These are phyloP conservation scores for Hyphopichia wangnamkhiaoensis DNA, from an alignment of 1,139 yeast species.

Conservation along the genomic window DNA sequence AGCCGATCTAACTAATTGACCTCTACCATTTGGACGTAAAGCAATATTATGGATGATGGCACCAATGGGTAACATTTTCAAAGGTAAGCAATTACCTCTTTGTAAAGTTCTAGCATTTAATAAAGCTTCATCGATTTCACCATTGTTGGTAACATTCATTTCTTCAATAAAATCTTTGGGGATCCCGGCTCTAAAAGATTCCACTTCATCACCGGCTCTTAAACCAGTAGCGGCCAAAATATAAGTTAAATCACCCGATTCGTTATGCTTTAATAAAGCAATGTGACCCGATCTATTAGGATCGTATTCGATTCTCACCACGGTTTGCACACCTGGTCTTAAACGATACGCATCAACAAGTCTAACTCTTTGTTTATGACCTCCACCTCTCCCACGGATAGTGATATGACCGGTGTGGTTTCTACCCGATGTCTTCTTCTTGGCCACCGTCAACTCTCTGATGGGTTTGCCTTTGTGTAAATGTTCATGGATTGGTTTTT, in stretches of 20 bases:
- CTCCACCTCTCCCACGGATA: conserved; percentile 96
- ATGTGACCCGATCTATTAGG: conserved; percentile 95
- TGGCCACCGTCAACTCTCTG: conserved; percentile 70
- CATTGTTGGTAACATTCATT: conserved; percentile 64
- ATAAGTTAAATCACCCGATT: conserved; percentile 67
- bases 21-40: conserved; percentile 74
- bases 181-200: conserved; percentile 83
- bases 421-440: conserved; percentile 82
- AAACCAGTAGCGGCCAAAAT: conserved; percentile 91
- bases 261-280: conserved; percentile 73
- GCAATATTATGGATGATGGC: conserved; percentile 89
- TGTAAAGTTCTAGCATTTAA: conserved; percentile 84
- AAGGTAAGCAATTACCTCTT: conserved; percentile 93
- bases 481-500: conserved; percentile 84
- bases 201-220: conserved; percentile 89
- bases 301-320: conserved; percentile 89
- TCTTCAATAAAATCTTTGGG: conserved; percentile 75
- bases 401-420: conserved; percentile 87
- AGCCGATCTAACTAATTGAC: conserved; percentile 88
- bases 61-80: conserved; percentile 91
- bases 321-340: conserved; percentile 72
- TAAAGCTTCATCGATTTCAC: conserved; percentile 89
- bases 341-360: conserved; percentile 74
- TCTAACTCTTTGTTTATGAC: conserved; percentile 86
- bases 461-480: conserved; percentile 85